Evolutionary conservation across 192 early-diverging fungal species (phyloP), one percentile per base, ranked within the genome.

Genomic region (Umbelopsis ramanniana): DNA sequence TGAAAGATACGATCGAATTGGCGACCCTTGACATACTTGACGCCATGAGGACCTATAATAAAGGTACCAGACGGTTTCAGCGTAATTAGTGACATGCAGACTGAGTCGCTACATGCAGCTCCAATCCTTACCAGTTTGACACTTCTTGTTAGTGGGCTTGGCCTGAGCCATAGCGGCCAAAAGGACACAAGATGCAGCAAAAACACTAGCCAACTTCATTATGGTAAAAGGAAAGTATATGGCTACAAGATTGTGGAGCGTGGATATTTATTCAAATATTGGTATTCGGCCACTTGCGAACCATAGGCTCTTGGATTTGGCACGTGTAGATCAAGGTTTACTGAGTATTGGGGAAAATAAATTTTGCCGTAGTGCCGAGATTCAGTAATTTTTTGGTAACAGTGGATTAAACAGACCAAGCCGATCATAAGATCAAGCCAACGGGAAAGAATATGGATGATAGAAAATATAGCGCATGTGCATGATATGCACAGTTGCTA

Each of bases 281-380:
- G 12, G 21, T 54, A 6, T 12, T 19, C 0, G 12, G 6, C 29
- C 1, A 1, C 53, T 54, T n/a, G 53, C 53, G 23, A 26, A 23
- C 53, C 12, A 22, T 8, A 54, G 53, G 53, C 8, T 54, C 2
- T 26, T 53, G 10, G 52, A 53, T 23, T 1, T 24, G 53, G 53
- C 53, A 54, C 53, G 53, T 54, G 53, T 54, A 54, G 23, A 54
- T 54, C 53, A 54, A 54, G 53, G 53, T 54, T 54, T 24, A 6
- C 22, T 24, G 12, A 22, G 26, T 3, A 54, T 10, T 26, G 1
- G 53, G 53, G 12, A 22, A 54, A 54, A 23, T 9, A 2, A 26
- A 29, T 29, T 54, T 54, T 54, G 53, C 53, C 53, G 53, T 5
- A 22, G 0, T 54, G 1, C 53, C 53, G 22, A 19, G 6, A 7